These are phyloP conservation scores for Polychytrium aggregatum DNA, from an alignment of 192 early-diverging fungal genomes.

Conservation along the genomic window DNA sequence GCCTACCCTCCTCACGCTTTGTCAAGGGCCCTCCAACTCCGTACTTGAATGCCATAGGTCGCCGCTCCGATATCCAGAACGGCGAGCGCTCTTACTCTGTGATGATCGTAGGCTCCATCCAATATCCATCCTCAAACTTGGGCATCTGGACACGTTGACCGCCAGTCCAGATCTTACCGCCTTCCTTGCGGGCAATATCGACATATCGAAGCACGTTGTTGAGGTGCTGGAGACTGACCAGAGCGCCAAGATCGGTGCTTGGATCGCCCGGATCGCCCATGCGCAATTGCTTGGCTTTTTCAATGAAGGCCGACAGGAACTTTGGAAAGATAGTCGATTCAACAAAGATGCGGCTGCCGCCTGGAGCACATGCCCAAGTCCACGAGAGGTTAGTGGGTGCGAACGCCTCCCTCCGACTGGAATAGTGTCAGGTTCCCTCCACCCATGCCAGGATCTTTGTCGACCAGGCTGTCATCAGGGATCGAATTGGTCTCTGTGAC, in stretches of 20 bases:
- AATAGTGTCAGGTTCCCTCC: too few relatives aligned
- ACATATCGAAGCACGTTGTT: constrained; percentile 62
- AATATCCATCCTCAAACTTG: constrained; percentile 58
- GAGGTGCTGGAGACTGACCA: constrained; percentile 58
- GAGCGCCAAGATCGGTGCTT: constrained; percentile 55
- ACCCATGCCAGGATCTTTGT: too few relatives aligned
- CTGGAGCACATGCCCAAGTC: too few relatives aligned
- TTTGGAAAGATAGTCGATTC: constrained; percentile 51
- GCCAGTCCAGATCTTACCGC: constrained; percentile 16
- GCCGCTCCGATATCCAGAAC: too few relatives aligned
- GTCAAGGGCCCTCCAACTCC: too few relatives aligned
- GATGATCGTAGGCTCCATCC: constrained; percentile 69
- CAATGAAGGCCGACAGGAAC: constrained; percentile 52
- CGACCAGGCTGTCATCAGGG: too few relatives aligned
- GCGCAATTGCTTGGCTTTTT: constrained; percentile 27
- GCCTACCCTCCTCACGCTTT: too few relatives aligned
- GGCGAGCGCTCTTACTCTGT: too few relatives aligned
- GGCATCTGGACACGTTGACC: constrained; percentile 44
- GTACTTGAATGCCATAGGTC: too few relatives aligned
- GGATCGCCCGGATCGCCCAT: constrained; percentile 61
- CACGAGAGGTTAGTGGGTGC: too few relatives aligned
- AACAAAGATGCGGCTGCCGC: constrained; percentile 70
- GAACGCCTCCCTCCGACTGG: too few relatives aligned
- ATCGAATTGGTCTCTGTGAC: too few relatives aligned
- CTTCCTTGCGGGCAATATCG: constrained; percentile 37